phyloP scores from a whole-genome alignment of 345 rosid genomes.

The Citrus medica region DNA sequence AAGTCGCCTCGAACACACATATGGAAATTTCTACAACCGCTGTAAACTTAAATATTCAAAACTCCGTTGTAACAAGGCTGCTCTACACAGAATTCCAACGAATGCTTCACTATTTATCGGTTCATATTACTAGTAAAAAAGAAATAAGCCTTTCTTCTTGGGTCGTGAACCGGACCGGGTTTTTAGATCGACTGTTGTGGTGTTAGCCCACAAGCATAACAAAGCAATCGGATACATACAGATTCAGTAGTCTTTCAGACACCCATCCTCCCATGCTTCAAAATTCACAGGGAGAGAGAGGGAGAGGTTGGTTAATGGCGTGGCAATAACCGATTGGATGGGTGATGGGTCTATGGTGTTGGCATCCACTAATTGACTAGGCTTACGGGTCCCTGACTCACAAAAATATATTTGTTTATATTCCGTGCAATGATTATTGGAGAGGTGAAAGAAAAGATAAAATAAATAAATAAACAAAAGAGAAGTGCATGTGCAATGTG shows the following conservation, averaged over 20 bases:
- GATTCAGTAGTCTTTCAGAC: not conserved
- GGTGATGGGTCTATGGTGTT: conserved; percentile 14
- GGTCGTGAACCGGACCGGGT: not conserved
- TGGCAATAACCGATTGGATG: conserved; percentile 20
- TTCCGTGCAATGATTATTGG: conserved; percentile 47
- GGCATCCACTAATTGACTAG: conserved; percentile 36
- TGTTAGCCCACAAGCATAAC: not conserved
- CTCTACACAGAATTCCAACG: no score
- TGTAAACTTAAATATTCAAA: no score
- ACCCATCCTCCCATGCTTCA: not conserved
- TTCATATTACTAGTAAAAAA: no score
- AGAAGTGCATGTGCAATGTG: conserved; percentile 46
- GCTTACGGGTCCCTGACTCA: conserved; percentile 10
- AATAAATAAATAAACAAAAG: conserved; percentile 12
- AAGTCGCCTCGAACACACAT: no score
- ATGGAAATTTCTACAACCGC: no score
- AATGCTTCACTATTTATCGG: no score
- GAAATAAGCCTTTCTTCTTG: not conserved
- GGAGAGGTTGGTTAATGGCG: conserved; percentile 8
- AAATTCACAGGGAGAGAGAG: not conserved
- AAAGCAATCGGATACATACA: not conserved
- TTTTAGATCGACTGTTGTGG: not conserved
- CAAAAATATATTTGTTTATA: conserved; percentile 16
- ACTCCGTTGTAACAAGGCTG: no score
- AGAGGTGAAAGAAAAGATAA: conserved; percentile 21